Conservation (phyloP, 2,329 filamentous ascomycete species). For the Mariannaea sp. region DNA sequence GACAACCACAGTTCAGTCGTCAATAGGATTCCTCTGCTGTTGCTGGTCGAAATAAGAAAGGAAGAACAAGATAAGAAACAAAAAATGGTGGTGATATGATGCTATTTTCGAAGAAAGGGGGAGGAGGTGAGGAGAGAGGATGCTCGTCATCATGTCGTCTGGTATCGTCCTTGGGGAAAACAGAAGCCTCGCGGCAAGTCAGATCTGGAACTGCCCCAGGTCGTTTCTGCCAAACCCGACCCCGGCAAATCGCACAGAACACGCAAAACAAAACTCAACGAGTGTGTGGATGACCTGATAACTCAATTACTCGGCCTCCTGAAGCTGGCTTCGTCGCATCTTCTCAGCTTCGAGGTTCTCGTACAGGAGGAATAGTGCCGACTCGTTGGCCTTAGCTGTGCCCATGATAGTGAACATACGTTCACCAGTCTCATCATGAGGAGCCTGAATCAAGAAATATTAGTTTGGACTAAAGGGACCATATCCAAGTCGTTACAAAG, state of each 20-base stretch:
- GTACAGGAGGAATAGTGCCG: slow-evolving; percentile 92
- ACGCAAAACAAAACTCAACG: slow-evolving; percentile 39
- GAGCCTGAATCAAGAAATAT: slow-evolving; percentile 59
- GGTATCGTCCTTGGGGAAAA: slow-evolving; percentile 52
- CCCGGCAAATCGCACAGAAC: slow-evolving; percentile 38
- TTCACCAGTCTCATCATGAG: slow-evolving; percentile 96
- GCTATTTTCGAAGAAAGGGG: slow-evolving; percentile 25
- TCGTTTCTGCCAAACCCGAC: slow-evolving; percentile 57
- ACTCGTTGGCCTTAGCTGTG: slow-evolving; percentile 90
- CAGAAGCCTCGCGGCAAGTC: slow-evolving; percentile 66
- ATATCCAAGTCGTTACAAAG: background rate
- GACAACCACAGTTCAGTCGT: slow-evolving; percentile 11
- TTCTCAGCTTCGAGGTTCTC: slow-evolving; percentile 99
- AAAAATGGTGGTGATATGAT: slow-evolving; percentile 31
- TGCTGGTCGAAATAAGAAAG: slow-evolving; percentile 29
- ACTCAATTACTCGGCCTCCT: slow-evolving; percentile 54
- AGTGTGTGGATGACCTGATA: slow-evolving; percentile 9
- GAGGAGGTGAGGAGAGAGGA: slow-evolving; percentile 27
- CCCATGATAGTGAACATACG: slow-evolving; percentile 99
- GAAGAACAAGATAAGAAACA: slow-evolving; percentile 36
- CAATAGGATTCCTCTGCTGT: slow-evolving; percentile 16
- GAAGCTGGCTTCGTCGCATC: slow-evolving; percentile 89
- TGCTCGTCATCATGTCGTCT: slow-evolving; percentile 51
- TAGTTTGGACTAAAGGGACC: background rate
- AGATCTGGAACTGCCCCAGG: slow-evolving; percentile 60